Evolutionary conservation across 257 asterid species (phyloP), one percentile per base, ranked within the genome.

Genomic region (Przewalskia tangutica): DNA sequence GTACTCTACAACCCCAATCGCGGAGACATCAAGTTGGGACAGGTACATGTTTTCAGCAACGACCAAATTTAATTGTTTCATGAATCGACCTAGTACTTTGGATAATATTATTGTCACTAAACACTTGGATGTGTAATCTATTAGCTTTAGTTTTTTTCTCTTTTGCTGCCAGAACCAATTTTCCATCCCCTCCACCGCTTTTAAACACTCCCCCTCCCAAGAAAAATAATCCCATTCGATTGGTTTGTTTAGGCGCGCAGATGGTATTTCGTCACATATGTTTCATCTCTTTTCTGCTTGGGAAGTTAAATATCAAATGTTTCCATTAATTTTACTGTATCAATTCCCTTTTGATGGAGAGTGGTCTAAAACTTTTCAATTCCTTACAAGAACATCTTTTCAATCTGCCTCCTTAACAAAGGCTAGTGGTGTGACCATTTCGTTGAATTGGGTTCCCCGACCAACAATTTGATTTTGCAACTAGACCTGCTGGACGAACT

Each of bases 1-100:
- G 94, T 89, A 63, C 97, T 95, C 77, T 95, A 85, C 88, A 95
- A 95, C 84, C 98, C 98, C 20, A 90, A 89, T 36, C 97, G 97
- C 67, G 98, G 98, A 89, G 98, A 95, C 84, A 84, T 95, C 85
- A 95, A 95, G 86, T 88, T 95, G 86, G 98, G 98, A 48, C 98
- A 94, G 98, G 98, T 94, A 85, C 48, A 71, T 81, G 27, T 55
- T 83, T 59, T 79, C 80, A 73, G 58, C 79, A 20, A 48, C 60
- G 12, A 48, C 4, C 12, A 12, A 11, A 5, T 23, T 73, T 1
- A 23, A 73, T 23, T 0, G 8, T 12, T 73, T 73, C 27, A 48
- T 23, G 77, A 40, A 40, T n/a, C 8, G 7, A 40, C 34, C 16
- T 67, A 67, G 54, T 38, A 40, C 77, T 40, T 67, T 67, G 32